Evolutionary conservation across 176 grass and related monocot species (phyloP).

Genomic region (Tillandsia leiboldiana): DNA sequence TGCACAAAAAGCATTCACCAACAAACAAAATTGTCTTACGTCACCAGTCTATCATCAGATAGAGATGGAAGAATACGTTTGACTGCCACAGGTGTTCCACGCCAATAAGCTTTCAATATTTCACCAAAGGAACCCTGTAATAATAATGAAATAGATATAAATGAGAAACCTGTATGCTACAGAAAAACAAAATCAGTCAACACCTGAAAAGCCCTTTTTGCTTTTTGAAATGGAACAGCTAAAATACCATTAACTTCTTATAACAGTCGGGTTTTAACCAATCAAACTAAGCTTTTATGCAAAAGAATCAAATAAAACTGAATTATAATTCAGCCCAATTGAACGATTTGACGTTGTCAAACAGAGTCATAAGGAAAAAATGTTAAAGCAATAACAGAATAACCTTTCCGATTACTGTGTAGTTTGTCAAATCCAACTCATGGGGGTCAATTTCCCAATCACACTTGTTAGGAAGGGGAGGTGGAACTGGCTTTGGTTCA

Average conservation of each 20-base stretch:
- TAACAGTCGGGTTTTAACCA: too few species aligned
- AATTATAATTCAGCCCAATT: too few species aligned
- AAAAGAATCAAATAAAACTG: too few species aligned
- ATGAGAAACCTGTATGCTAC: slow-evolving; percentile 9
- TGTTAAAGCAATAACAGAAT: slow-evolving; percentile 1
- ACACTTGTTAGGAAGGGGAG: slow-evolving; percentile 93
- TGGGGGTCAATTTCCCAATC: slow-evolving; percentile 96
- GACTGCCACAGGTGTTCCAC: slow-evolving; percentile 95
- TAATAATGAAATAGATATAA: slow-evolving; percentile 18
- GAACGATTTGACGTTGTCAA: too few species aligned
- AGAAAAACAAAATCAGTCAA: slow-evolving; percentile 4
- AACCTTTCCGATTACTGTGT: slow-evolving; percentile 82
- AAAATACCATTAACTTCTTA: not conserved
- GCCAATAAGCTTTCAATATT: slow-evolving; percentile 99
- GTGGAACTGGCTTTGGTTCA: slow-evolving; percentile 88
- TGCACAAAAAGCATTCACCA: not conserved
- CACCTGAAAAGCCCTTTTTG: not conserved
- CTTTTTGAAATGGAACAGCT: not conserved
- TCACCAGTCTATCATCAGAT: slow-evolving; percentile 87
- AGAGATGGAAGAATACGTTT: slow-evolving; percentile 99
- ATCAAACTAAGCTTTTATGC: too few species aligned
- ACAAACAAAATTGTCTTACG: slow-evolving; percentile 42
- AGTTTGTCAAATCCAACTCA: slow-evolving; percentile 84
- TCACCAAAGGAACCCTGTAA: slow-evolving; percentile 97
- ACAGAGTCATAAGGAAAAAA: not conserved